phyloP scores from a whole-genome alignment of 1,284 basidiomycete species.

The Apiotrichum gracile region DNA sequence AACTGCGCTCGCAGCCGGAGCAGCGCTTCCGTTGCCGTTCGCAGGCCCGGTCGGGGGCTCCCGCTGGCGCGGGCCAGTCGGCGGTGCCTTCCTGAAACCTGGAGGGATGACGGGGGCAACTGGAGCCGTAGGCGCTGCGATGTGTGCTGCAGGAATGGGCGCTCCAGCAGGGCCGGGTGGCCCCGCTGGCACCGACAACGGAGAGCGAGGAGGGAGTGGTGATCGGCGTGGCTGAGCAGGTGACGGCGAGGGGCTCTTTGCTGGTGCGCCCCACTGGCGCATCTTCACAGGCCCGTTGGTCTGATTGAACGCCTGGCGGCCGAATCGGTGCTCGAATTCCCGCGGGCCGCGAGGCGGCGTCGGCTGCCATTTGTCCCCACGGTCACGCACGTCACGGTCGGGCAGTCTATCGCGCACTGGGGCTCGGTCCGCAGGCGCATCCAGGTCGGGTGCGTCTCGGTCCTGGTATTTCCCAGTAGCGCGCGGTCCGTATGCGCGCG shows the following conservation, averaged over 20 bases:
- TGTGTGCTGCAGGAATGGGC: not conserved
- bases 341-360: not conserved
- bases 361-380: not conserved
- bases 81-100: not conserved
- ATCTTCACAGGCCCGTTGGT: slow-evolving; percentile 11
- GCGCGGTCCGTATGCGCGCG: slow-evolving; percentile 4
- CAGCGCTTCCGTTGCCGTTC: not conserved
- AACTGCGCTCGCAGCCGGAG: no score
- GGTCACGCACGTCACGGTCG: not conserved
- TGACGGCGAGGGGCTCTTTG: not conserved
- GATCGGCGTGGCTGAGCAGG: not conserved
- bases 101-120: not conserved
- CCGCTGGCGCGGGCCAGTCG: not conserved
- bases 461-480: slow-evolving; percentile 10
- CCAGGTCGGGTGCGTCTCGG: slow-evolving; percentile 5
- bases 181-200: not conserved
- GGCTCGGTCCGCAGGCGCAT: not conserved
- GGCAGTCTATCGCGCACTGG: no score
- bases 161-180: not conserved
- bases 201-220: not conserved
- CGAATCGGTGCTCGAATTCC: not conserved
- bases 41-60: slow-evolving; percentile 3
- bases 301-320: not conserved
- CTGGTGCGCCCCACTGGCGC: slow-evolving; percentile 14
- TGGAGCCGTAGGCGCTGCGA: not conserved